Percentiles rank a stretch among this genome's conserved stretches.
Conservation (phyloP, 2,329 filamentous ascomycete species). For the Aspergillus chevalieri region DNA sequence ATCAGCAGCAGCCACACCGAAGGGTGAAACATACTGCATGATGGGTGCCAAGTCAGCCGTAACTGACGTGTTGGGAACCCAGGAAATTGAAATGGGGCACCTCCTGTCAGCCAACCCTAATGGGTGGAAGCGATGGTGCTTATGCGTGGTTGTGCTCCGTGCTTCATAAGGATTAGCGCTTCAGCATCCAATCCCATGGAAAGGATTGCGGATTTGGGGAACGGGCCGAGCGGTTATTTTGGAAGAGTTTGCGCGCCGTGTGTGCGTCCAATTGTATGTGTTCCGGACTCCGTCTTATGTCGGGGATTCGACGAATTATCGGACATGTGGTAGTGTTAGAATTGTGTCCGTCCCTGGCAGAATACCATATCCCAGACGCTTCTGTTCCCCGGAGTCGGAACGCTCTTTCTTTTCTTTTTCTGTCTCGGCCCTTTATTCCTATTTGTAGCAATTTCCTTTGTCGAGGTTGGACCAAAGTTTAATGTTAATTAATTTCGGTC, state of each 20-base stretch:
- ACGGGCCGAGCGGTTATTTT: slow-evolving; percentile 21
- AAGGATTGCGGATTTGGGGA: slow-evolving; percentile 22
- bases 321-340: not conserved
- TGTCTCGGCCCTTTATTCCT: not conserved
- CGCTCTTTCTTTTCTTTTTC: not conserved
- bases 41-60: not conserved
- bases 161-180: not conserved
- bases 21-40: slow-evolving; percentile 1
- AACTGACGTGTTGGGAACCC: not conserved
- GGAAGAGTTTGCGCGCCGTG: slow-evolving; percentile 14
- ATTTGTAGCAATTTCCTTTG: not conserved
- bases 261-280: slow-evolving; percentile 4
- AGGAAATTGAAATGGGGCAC: not conserved
- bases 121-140: not conserved
- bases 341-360: not conserved
- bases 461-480: not conserved
- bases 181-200: not conserved
- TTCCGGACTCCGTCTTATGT: not conserved
- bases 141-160: not conserved
- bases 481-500: not conserved
- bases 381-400: not conserved
- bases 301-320: not conserved
- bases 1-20: not conserved
- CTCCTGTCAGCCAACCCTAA: not conserved
- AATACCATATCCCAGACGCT: not conserved